Evolutionary conservation across 2,329 filamentous ascomycete species (phyloP), one percentile per base, ranked within the genome.

Genomic region (Fusarium beomiforme): DNA sequence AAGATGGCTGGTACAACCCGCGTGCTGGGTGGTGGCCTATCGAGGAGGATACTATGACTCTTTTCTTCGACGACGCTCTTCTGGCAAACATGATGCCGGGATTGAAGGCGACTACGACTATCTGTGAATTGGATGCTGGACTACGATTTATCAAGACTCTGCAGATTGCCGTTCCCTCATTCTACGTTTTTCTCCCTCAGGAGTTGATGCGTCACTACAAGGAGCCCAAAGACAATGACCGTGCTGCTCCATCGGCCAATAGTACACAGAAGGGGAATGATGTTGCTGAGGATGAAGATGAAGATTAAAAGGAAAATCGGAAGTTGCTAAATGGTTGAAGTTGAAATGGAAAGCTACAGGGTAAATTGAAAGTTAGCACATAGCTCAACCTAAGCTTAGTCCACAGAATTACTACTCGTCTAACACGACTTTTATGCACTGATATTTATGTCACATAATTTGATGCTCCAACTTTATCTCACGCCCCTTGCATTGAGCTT

Each of bases 161-260:
- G 19, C 77, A 82, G 31, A 84, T 84, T 1, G 77, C 91, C 14
- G 86, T 87, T 61, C 89, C 89, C 6, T 87, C 86, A 0, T 93
- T 92, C 76, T 89, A 92, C 76, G 86, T 84, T 1, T 88, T 89
- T 61, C 81, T 94, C 29, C 86, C 88, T 2, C 93, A 95, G 77
- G 88, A 91, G 71, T 81, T 92, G 70, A 92, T 95, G 90, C 74
- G 85, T 24, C 79, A 85, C 21, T 94, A 88, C 86, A 92, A 90
- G 78, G 81, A 86, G 26, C 90, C 91, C 0, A 76, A 77, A 5
- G 73, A 73, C 2, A 82, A 82, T 31, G 79, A 84, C 17, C 83
- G 86, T 1, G 83, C 84, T 6, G 81, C 83, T 4, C 85, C 82
- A 6, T 87, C 85, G 2, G 79, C 85, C 5, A 73, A 83, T 14